These are phyloP conservation scores for Bryopsis sp. DNA, from an alignment of 139 green algal species.

Conservation along the genomic window DNA sequence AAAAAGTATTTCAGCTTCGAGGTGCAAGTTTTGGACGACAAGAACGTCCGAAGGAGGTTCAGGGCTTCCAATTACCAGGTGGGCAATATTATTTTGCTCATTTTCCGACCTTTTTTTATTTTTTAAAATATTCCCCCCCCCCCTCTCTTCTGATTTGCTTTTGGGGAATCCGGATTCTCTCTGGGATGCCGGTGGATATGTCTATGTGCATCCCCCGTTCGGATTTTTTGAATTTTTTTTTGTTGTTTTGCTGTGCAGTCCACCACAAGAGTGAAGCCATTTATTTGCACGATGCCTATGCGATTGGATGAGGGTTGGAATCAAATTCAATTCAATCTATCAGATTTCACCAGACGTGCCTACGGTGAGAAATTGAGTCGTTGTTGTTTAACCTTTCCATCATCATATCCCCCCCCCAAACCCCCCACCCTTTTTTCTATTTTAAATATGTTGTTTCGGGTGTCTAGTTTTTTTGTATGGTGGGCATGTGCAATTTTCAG, in stretches of 20 bases:
- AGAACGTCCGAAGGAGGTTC: constrained; percentile 93
- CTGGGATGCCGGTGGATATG: neutral
- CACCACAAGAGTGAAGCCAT: constrained; percentile 89
- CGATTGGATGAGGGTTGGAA: constrained; percentile 95
- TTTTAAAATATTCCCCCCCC: neutral
- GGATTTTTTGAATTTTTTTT: too few species aligned
- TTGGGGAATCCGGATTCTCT: neutral
- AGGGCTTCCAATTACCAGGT: constrained; percentile 96
- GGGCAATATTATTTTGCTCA: neutral
- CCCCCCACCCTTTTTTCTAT: neutral
- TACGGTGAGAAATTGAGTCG: constrained; percentile 70
- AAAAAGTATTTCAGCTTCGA: constrained; percentile 97
- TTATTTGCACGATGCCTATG: constrained; percentile 98
- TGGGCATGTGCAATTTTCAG: too few species aligned
- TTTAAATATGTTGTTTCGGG: too few species aligned
- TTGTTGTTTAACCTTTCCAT: neutral
- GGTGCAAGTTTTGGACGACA: constrained; percentile 96
- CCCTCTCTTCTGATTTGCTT: neutral
- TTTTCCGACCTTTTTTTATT: neutral
- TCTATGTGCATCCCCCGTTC: neutral
- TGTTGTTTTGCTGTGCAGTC: constrained; percentile 66
- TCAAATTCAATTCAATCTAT: constrained; percentile 94
- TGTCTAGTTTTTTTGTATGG: too few species aligned
- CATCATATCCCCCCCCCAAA: neutral
- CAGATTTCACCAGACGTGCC: constrained; percentile 82